Percentiles rank a stretch among this genome's conserved stretches.
Conservation (phyloP, 495 filamentous ascomycete genomes). For the Penicillium silybi region DNA sequence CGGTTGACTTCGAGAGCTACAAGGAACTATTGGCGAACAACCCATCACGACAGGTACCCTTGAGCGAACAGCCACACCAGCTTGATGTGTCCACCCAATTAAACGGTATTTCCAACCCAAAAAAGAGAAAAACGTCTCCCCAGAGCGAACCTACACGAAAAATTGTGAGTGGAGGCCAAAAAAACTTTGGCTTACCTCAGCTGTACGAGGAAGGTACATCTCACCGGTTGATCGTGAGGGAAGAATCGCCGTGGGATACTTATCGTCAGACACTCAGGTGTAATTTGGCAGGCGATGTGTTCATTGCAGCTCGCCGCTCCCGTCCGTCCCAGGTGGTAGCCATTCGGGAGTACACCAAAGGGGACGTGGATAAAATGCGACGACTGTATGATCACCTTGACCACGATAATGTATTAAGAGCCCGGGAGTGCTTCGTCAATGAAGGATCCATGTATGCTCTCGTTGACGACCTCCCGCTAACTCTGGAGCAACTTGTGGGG, state of each 20-base stretch:
- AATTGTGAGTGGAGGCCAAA: not conserved
- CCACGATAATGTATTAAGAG: constrained; percentile 8
- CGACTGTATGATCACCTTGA: not conserved
- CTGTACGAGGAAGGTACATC: not conserved
- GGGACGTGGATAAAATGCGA: constrained; percentile 1
- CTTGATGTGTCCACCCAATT: not conserved
- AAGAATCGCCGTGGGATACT: constrained; percentile 18
- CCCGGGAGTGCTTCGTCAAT: constrained; percentile 7
- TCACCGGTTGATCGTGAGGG: not conserved
- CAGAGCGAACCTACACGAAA: constrained; percentile 1
- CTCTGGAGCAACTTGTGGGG: constrained; percentile 11
- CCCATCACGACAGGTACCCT: not conserved
- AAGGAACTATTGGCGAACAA: constrained; percentile 1
- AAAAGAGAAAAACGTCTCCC: constrained; percentile 4
- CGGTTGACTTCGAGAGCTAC: constrained; percentile 5
- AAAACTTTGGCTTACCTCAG: not conserved
- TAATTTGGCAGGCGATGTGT: constrained; percentile 5
- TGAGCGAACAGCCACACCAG: not conserved
- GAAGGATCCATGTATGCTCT: constrained; percentile 1
- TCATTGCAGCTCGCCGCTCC: constrained; percentile 4
- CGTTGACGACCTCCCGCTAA: constrained; percentile 6
- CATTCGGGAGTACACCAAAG: constrained; percentile 3
- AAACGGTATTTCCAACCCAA: not conserved
- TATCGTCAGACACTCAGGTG: constrained; percentile 4
- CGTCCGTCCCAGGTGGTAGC: constrained; percentile 1